Evolutionary conservation across 768 basidiomycete genomes (phyloP).

Genomic region (Cytidiella melzeri): DNA sequence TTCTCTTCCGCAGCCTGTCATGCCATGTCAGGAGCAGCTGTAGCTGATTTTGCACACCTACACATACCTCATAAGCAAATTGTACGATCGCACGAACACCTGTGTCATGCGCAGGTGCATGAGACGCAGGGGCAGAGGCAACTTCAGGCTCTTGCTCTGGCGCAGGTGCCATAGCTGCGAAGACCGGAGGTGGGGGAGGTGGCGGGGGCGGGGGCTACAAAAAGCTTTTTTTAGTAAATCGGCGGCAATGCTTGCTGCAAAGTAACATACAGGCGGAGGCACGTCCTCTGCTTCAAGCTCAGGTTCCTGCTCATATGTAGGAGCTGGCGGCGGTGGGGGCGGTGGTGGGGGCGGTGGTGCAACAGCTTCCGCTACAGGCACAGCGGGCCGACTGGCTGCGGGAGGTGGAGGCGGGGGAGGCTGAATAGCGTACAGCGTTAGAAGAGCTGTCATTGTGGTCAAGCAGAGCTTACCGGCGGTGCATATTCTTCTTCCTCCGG

Average conservation of each 20-base stretch:
- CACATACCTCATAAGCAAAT: constrained; percentile 70
- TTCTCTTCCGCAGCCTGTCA: constrained; percentile 74
- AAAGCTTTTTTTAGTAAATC: no score
- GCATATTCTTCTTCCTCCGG: constrained; percentile 22
- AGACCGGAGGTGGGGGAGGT: constrained; percentile 24
- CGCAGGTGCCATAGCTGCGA: constrained; percentile 19
- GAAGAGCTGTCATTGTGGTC: not conserved
- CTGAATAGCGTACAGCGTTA: no score
- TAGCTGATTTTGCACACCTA: not conserved
- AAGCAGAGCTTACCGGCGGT: not conserved
- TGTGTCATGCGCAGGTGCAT: constrained; percentile 28
- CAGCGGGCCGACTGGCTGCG: constrained; percentile 9
- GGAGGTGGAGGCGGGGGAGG: constrained; percentile 28
- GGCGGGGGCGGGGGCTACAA: constrained; percentile 35
- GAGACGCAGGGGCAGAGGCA: constrained; percentile 35
- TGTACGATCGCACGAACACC: constrained; percentile 71
- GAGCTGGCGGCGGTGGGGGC: constrained; percentile 22
- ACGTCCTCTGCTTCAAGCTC: constrained; percentile 24
- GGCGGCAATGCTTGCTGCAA: no score
- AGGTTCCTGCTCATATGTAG: constrained; percentile 29
- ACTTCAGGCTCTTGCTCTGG: constrained; percentile 38
- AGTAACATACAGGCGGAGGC: constrained; percentile 34
- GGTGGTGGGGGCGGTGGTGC: constrained; percentile 26
- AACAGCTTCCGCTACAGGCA: constrained; percentile 11
- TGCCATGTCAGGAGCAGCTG: not conserved